phyloP scores from a whole-genome alignment of 768 basidiomycete genomes.

The Kwoniella botswanensis region DNA sequence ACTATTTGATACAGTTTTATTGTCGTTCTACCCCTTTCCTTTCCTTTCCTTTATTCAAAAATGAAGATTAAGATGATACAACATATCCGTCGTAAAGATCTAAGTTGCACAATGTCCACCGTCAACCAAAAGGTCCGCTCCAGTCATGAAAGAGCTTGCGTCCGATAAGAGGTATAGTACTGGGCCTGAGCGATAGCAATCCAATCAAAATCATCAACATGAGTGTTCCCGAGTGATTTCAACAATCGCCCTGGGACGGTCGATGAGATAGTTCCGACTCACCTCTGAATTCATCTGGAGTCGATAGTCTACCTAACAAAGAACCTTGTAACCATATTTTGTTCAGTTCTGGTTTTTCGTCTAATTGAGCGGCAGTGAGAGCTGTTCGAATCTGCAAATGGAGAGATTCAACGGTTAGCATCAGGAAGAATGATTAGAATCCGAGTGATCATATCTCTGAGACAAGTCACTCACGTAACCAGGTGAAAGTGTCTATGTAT shows the following conservation, averaged over 20 bases:
- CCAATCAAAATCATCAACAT: too few species aligned
- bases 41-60: background rate
- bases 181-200: conserved; percentile 19
- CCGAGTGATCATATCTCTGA: too few species aligned
- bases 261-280: background rate
- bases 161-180: conserved; percentile 49
- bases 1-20: conserved; percentile 4
- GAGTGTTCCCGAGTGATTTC: too few species aligned
- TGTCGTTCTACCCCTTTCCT: background rate
- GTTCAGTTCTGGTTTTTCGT: conserved; percentile 35
- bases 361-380: conserved; percentile 41
- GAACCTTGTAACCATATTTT: conserved; percentile 40
- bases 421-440: too few species aligned
- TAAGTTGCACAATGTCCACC: conserved; percentile 44
- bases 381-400: conserved; percentile 29
- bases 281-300: conserved; percentile 44
- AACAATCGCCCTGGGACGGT: too few species aligned
- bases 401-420: background rate
- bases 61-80: background rate
- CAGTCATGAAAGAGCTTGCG: conserved; percentile 53
- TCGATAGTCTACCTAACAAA: conserved; percentile 35
- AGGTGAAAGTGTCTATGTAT: conserved; percentile 36
- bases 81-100: too few species aligned
- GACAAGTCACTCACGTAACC: conserved; percentile 30
- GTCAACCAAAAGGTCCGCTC: conserved; percentile 46